These are phyloP conservation scores for Cordyceps javanica DNA, from an alignment of 2,329 filamentous ascomycete genomes.

Conservation along the genomic window DNA sequence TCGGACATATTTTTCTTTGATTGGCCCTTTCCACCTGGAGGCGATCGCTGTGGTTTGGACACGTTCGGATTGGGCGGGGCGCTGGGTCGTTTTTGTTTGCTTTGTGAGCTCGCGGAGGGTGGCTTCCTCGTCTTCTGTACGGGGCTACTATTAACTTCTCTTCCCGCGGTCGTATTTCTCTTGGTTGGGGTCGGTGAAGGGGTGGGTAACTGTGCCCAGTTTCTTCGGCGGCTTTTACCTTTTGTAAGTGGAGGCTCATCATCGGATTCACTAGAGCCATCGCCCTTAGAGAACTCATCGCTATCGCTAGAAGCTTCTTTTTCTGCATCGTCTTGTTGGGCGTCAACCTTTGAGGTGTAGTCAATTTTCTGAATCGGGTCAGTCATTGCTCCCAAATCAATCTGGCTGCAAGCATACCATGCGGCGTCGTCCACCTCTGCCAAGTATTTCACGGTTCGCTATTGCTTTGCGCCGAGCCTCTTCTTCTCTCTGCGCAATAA, in stretches of 20 bases:
- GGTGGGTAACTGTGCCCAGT: constrained; percentile 19
- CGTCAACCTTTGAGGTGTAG: constrained; percentile 20
- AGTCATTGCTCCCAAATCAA: neutral
- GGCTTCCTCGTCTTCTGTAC: constrained; percentile 24
- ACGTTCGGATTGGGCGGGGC: constrained; percentile 12
- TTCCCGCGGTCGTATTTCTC: constrained; percentile 18
- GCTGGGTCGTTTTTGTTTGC: constrained; percentile 16
- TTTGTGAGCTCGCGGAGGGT: constrained; percentile 14
- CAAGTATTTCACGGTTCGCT: constrained; percentile 65
- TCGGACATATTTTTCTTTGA: neutral
- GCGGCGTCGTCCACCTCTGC: constrained; percentile 74
- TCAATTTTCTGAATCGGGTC: constrained; percentile 25
- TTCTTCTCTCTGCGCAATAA: constrained; percentile 75
- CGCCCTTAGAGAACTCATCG: constrained; percentile 4
- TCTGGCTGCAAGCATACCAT: constrained; percentile 21
- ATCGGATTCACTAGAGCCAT: constrained; percentile 17
- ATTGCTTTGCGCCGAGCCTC: constrained; percentile 69
- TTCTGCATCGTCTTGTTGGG: neutral
- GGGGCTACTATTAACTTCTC: constrained; percentile 27
- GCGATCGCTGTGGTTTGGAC: constrained; percentile 26
- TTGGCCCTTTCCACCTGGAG: neutral
- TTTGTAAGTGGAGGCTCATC: constrained; percentile 17
- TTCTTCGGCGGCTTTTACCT: constrained; percentile 31
- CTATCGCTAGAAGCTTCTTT: neutral
- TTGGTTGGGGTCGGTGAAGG: constrained; percentile 22